Percentiles rank a stretch among this genome's conserved stretches.
phyloP scores from a whole-genome alignment of 495 filamentous ascomycete genomes.

The Cairneyella variabilis region DNA sequence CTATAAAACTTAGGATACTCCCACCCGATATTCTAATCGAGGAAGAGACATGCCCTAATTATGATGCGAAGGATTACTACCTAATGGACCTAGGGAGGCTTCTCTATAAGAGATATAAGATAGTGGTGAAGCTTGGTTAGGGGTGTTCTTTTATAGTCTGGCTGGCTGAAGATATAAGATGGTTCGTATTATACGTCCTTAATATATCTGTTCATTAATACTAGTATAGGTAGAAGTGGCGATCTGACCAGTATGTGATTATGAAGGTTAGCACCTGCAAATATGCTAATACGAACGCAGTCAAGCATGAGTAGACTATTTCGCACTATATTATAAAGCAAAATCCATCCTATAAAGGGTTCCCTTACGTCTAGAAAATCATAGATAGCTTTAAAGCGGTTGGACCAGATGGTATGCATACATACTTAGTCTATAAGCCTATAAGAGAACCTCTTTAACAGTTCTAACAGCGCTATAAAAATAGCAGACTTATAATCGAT shows the following conservation, averaged over 20 bases:
- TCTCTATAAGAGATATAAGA: slow-evolving; percentile 34
- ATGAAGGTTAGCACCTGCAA: slow-evolving; percentile 32
- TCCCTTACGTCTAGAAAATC: slow-evolving; percentile 27
- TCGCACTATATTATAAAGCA: slow-evolving; percentile 27
- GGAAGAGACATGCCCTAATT: slow-evolving; percentile 27
- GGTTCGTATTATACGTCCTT: neutral
- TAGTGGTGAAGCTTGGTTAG: slow-evolving; percentile 39
- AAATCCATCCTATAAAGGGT: slow-evolving; percentile 33
- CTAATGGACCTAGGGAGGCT: slow-evolving; percentile 38
- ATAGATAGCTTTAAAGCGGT: slow-evolving; percentile 33
- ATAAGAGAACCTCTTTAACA: slow-evolving; percentile 41
- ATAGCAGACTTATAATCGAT: slow-evolving; percentile 21
- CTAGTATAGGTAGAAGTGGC: slow-evolving; percentile 14
- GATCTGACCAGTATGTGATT: slow-evolving; percentile 35
- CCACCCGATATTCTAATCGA: slow-evolving; percentile 18
- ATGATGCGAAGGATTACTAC: slow-evolving; percentile 39
- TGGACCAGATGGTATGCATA: slow-evolving; percentile 34
- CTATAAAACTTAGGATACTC: no score
- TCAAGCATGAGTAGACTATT: slow-evolving; percentile 24
- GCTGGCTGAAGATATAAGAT: slow-evolving; percentile 30
- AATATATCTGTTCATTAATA: neutral
- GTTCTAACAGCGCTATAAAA: slow-evolving; percentile 32
- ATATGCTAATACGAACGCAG: slow-evolving; percentile 20
- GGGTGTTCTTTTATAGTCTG: slow-evolving; percentile 38
- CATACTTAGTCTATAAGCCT: slow-evolving; percentile 37